These are phyloP conservation scores for Ophiocordyceps robertsii DNA, from an alignment of 2,329 filamentous ascomycete species.

Conservation along the genomic window DNA sequence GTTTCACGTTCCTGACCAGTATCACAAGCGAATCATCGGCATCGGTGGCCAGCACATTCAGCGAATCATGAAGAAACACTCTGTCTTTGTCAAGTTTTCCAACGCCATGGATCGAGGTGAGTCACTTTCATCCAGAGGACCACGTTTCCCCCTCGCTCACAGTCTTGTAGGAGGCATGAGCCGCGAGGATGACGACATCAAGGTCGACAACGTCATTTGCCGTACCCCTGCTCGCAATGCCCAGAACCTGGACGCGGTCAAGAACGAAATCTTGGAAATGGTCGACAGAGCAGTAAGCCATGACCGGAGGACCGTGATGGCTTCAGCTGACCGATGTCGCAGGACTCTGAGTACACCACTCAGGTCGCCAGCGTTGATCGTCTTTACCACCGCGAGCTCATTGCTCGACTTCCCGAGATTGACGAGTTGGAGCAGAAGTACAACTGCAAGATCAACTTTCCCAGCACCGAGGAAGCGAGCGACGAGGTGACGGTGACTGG, in stretches of 20 bases:
- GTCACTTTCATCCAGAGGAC: not conserved
- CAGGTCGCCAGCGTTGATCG: constrained; percentile 90
- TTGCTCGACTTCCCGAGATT: constrained; percentile 76
- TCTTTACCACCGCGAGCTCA: constrained; percentile 86
- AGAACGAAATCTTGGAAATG: constrained; percentile 99
- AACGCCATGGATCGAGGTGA: constrained; percentile 92
- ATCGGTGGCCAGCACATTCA: constrained; percentile 98
- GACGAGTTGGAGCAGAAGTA: constrained; percentile 97
- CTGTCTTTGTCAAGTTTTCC: constrained; percentile 98
- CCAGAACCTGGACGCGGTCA: constrained; percentile 90
- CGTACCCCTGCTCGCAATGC: constrained; percentile 94
- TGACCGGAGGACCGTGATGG: not conserved
- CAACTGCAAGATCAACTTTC: constrained; percentile 99
- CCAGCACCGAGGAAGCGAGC: constrained; percentile 92
- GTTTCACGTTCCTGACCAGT: constrained; percentile 97
- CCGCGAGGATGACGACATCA: constrained; percentile 94
- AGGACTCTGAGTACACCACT: constrained; percentile 93
- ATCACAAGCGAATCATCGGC: constrained; percentile 98
- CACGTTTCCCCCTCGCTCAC: constrained; percentile 11
- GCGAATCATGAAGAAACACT: constrained; percentile 99
- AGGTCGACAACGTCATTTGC: constrained; percentile 98
- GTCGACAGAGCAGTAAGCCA: constrained; percentile 74
- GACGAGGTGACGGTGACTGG: constrained; percentile 93
- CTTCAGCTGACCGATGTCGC: constrained; percentile 3
- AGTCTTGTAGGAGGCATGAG: constrained; percentile 45